These are phyloP conservation scores for Rosa chinensis DNA, from an alignment of 306 rosid genomes.

Conservation along the genomic window DNA sequence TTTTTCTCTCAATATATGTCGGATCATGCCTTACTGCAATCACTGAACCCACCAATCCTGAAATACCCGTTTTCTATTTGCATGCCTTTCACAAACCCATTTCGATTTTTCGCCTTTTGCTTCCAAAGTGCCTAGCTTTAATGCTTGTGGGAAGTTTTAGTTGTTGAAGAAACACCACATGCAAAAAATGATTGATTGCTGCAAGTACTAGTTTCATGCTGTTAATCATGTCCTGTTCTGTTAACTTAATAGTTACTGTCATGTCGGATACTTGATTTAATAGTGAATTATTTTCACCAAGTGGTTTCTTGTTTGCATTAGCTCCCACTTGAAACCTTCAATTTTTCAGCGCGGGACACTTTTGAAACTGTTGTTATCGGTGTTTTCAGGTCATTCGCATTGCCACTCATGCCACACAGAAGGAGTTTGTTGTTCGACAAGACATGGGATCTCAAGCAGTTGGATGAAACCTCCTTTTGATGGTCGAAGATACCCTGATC, in stretches of 20 bases:
- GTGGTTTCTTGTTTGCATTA: neutral
- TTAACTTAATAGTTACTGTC: neutral
- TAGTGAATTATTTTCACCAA: neutral
- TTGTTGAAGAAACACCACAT: conserved; percentile 8
- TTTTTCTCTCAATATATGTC: neutral
- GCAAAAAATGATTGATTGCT: conserved; percentile 9
- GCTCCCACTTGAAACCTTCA: neutral
- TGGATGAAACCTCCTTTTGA: conserved; percentile 54
- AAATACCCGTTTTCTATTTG: conserved; percentile 26
- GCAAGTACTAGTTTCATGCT: neutral
- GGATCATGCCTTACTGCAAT: neutral
- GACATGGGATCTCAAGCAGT: conserved; percentile 48
- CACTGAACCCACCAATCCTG: neutral
- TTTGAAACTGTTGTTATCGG: conserved; percentile 5
- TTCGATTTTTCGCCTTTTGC: conserved; percentile 8
- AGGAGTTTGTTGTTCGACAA: conserved; percentile 50
- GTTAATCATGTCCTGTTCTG: neutral
- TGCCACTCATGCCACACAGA: conserved; percentile 51
- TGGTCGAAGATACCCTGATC: conserved; percentile 51
- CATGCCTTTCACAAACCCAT: conserved; percentile 8
- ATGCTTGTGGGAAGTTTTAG: neutral
- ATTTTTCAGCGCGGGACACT: conserved; percentile 11
- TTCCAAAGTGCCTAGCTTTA: neutral
- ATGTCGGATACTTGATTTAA: neutral
- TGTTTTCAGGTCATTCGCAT: conserved; percentile 34